Percentiles rank a stretch among this genome's conserved stretches.
Conservation (phyloP, 805 yeast genomes). For the Clavispora vitiphila region DNA sequence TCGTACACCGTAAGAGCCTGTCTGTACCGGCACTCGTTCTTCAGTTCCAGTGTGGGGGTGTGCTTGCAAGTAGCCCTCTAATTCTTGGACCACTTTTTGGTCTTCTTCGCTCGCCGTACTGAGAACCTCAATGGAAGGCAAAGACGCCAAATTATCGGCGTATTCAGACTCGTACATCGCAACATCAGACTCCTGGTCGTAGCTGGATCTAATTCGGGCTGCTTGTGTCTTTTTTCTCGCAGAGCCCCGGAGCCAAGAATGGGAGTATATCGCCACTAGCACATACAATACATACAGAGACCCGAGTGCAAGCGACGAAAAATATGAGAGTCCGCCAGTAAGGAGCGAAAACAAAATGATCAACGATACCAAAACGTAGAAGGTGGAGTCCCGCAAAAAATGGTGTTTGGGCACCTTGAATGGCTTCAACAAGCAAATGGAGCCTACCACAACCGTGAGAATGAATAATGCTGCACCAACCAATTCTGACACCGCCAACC, state of each 20-base stretch:
- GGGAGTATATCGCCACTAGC: conserved; percentile 31
- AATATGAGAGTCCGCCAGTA: conserved; percentile 49
- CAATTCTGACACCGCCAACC: conserved; percentile 85
- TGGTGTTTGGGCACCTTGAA: conserved; percentile 46
- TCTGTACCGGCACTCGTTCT: conserved; percentile 11
- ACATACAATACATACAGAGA: conserved; percentile 57
- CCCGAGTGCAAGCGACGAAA: conserved; percentile 57
- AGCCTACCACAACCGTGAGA: conserved; percentile 73
- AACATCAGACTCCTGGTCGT: conserved; percentile 4
- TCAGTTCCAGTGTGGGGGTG: conserved; percentile 9
- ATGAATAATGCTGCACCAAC: conserved; percentile 86
- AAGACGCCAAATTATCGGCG: neutral
- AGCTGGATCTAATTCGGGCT: conserved; percentile 11
- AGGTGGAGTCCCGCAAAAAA: conserved; percentile 57
- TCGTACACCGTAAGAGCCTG: conserved; percentile 31
- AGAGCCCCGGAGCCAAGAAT: conserved; percentile 9
- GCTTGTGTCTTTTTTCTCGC: conserved; percentile 5
- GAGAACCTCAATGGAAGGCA: conserved; percentile 2
- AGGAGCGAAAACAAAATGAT: conserved; percentile 48
- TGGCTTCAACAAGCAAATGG: conserved; percentile 66
- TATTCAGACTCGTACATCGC: neutral
- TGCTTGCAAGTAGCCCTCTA: conserved; percentile 8
- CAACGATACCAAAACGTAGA: conserved; percentile 49
- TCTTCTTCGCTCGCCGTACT: neutral
- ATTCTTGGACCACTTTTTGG: conserved; percentile 7